These are phyloP conservation scores for Gentiana straminea DNA, from an alignment of 257 asterid species.

Conservation along the genomic window DNA sequence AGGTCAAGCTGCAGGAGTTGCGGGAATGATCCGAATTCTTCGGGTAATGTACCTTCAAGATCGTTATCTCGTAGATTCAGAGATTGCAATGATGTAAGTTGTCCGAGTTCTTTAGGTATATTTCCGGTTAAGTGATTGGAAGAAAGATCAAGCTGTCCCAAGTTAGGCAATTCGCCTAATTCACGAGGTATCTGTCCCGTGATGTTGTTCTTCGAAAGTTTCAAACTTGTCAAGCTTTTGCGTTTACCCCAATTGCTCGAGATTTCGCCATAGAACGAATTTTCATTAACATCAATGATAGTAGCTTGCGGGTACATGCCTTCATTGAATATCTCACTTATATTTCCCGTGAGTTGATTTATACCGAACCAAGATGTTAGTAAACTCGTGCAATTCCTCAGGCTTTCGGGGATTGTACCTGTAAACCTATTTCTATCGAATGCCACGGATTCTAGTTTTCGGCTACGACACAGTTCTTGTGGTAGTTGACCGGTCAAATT, in stretches of 20 bases:
- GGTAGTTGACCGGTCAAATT: constrained; percentile 21
- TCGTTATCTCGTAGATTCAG: constrained; percentile 19
- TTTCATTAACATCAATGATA: constrained; percentile 19
- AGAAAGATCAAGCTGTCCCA: constrained; percentile 24
- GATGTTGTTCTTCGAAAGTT: constrained; percentile 23
- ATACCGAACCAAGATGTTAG: constrained; percentile 14
- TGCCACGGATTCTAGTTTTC: constrained; percentile 7
- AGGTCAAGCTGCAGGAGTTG: constrained; percentile 13
- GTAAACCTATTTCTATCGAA: constrained; percentile 12
- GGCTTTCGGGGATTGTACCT: constrained; percentile 23
- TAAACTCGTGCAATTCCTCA: constrained; percentile 28
- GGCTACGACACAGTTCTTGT: constrained; percentile 18
- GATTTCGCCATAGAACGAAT: constrained; percentile 24
- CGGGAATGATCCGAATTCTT: constrained; percentile 12
- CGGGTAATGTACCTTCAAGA: constrained; percentile 23
- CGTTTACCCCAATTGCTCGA: constrained; percentile 27
- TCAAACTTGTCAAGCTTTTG: constrained; percentile 10
- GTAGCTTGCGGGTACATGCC: constrained; percentile 24
- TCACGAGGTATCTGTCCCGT: constrained; percentile 23
- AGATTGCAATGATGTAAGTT: constrained; percentile 10
- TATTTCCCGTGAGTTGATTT: constrained; percentile 23
- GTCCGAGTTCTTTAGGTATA: constrained; percentile 20
- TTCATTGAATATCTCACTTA: constrained; percentile 10
- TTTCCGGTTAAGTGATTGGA: constrained; percentile 18
- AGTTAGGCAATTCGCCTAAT: constrained; percentile 15